Evolutionary conservation across 139 green algal species (phyloP), one percentile per base, ranked within the genome.

Genomic region (Penium margaritaceum): DNA sequence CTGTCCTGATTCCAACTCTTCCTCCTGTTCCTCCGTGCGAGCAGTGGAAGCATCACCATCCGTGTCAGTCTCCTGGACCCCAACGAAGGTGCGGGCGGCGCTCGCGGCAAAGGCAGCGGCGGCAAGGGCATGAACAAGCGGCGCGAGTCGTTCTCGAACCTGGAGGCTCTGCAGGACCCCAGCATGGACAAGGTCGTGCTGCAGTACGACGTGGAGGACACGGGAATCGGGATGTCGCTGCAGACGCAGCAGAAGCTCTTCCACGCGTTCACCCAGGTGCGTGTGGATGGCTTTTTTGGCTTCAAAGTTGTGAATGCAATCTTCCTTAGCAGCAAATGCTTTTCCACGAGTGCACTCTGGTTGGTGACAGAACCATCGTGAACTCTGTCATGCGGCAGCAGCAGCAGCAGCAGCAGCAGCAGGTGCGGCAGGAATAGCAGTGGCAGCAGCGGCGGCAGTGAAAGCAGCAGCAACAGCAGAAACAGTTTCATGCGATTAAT

Each of bases 251-350:
- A 60, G 5, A 37, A 36, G 5, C 21, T 72, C 3, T 72, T 72
- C 27, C 38, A 72, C 27, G 64, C 64, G 9, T 72, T 72, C 64
- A 72, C 32, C 19, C 70, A 77, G 58, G 70, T 60, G 15, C 1
- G 51, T 27, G 14, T 1, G 19, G 24, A 57, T 24, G 24, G 24
- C 46, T 21, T 54, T 54, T 54, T 2, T 54, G 19, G 1, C n/a
- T 15, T 54, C 44, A 54, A 1, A 27, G 1, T 58, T 58, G 15
- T 32, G 2, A 58, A 58, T 58, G n/a, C n/a, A n/a, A n/a, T n/a
- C 0, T 58, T 51, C 41, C 41, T 7, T 51, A 21, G 7, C 41
- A 51, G 7, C 12, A 21, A 51, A 21, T 51, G 7, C 9, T 51
- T 51, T 51, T 51, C 1, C 51, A 29, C 17, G 14, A 60, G 5